Evolutionary conservation across 1,284 basidiomycete genomes (phyloP).

Genomic region (Heimioporus retisporus): DNA sequence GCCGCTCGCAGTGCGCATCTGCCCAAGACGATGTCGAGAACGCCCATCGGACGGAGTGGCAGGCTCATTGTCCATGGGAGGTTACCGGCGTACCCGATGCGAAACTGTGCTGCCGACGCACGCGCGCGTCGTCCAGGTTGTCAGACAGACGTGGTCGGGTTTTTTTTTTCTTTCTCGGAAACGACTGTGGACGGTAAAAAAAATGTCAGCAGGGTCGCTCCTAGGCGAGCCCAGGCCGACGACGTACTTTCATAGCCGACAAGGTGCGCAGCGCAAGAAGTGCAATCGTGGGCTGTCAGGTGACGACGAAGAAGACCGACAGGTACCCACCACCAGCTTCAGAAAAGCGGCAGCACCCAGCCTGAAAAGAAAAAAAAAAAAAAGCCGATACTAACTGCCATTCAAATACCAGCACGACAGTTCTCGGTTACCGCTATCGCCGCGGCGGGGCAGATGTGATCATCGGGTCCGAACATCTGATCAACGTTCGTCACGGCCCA

Average conservation of each 20-base stretch:
- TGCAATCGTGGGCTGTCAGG: constrained; percentile 59
- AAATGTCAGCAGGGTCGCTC: constrained; percentile 12
- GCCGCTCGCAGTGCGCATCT: constrained; percentile 61
- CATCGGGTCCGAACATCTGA: too few relatives aligned
- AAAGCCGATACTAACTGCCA: constrained; percentile 42
- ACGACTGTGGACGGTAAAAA: constrained; percentile 57
- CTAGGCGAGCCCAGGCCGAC: neutral
- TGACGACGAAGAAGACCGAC: constrained; percentile 9
- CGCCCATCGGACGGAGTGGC: constrained; percentile 61
- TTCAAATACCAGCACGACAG: too few relatives aligned
- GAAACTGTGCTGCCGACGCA: constrained; percentile 57
- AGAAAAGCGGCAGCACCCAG: constrained; percentile 70
- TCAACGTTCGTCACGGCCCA: too few relatives aligned
- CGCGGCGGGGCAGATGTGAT: too few relatives aligned
- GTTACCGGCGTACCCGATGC: constrained; percentile 67
- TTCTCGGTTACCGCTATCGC: too few relatives aligned
- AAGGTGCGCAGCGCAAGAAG: constrained; percentile 70
- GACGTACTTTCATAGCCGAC: constrained; percentile 64
- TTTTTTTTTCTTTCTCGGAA: constrained; percentile 52
- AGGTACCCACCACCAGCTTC: constrained; percentile 63
- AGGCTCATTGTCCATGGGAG: constrained; percentile 57
- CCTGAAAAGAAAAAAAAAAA: constrained; percentile 55
- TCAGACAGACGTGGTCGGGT: constrained; percentile 44
- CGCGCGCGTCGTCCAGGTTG: too few relatives aligned
- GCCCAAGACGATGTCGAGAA: constrained; percentile 68